Evolutionary conservation across 352 stramenopile genomes (phyloP), one percentile per base, ranked within the genome.

Genomic region (Globisporangium barbulae): DNA sequence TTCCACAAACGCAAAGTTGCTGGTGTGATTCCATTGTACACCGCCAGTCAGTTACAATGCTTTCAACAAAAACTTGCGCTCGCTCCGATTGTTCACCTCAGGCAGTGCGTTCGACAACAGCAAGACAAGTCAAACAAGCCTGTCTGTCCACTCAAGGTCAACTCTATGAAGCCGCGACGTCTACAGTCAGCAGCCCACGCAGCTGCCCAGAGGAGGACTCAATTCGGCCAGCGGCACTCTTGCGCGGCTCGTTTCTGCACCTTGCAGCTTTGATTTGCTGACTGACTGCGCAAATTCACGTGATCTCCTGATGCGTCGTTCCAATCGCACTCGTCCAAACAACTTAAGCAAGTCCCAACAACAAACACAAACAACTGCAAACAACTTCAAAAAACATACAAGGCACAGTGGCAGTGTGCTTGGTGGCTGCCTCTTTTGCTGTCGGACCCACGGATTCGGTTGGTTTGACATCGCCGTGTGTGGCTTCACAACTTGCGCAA

Each of bases 181-280:
- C 50, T 56, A 56, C 50, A 56, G 50, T 28, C 50, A 39, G 28
- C 3, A 56, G 50, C 30, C 50, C 9, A 25, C 50, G 50, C 50
- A 56, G 50, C 50, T 56, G 50, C 48, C 10, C 42, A 5, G 12
- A 19, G 19, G 22, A 53, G 21, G 22, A 30, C 35, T 28, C 25
- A 28, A 15, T n/a, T 48, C 19, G 42, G n/a, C 19, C 21, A 22
- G 45, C 6, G 22, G 48, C 48, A 39, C 48, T 56, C 8, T 56
- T 56, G 50, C n/a, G 17, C 19, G 50, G 8, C 50, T 39, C 50
- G n/a, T 56, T 56, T 56, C 30, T 56, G 15, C 25, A 13, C 21
- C 22, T 53, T 53, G 50, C 30, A 56, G 30, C 50, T 17, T 30
- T 56, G 50, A 56, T 56, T 56, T 56, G 50, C 28, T 56, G 50